Evolutionary conservation across 2,329 filamentous ascomycete genomes (phyloP), one percentile per base, ranked within the genome.

Genomic region (Xylariaceae sp.): DNA sequence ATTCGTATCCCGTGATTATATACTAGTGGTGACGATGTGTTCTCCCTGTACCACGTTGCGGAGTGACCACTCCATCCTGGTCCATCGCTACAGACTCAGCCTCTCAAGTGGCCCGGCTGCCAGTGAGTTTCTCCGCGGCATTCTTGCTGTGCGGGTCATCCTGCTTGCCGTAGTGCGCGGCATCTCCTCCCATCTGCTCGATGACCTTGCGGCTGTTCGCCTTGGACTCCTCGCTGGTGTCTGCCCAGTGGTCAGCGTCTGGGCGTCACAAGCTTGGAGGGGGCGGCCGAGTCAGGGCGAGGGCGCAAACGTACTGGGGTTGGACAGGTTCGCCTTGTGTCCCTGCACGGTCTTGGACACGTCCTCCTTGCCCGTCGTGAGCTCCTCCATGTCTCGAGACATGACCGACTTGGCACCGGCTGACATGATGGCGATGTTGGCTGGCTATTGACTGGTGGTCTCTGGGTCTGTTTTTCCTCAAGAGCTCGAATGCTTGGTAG

Each of bases 191-290:
- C 4, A 68, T 43, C 9, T 53, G 42, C 32, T 65, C 53, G 30
- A 68, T 57, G 11, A 51, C 55, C 40, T 61, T 31, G 31, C 50
- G 50, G 35, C 60, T 63, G 33, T 64, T 53, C 45, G 65, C 50
- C 49, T 68, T 68, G 32, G 63, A 65, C 33, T 50, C 49, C 19
- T 63, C 55, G 43, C 60, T 63, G 5, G 61, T 64, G 42, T 64
- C 61, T 64, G 31, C n/a, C 18, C 21, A 22, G 21, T n/a, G 21
- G 12, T 22, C 21, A 22, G 21, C 12, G 21, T 7, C 21, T 22
- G 21, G 7, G 7, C 21, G 12, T 7, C 21, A 12, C 7, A 7
- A 12, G 12, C 12, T 22, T 22, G 32, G 32, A 22, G 14, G 29
- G n/a, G n/a, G n/a, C n/a, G n/a, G n/a, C n/a, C n/a, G n/a, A n/a